Base-by-base conservation (phyloP, 495 filamentous ascomycete genomes). In the Melanomma pulvis-pyrius region DNA sequence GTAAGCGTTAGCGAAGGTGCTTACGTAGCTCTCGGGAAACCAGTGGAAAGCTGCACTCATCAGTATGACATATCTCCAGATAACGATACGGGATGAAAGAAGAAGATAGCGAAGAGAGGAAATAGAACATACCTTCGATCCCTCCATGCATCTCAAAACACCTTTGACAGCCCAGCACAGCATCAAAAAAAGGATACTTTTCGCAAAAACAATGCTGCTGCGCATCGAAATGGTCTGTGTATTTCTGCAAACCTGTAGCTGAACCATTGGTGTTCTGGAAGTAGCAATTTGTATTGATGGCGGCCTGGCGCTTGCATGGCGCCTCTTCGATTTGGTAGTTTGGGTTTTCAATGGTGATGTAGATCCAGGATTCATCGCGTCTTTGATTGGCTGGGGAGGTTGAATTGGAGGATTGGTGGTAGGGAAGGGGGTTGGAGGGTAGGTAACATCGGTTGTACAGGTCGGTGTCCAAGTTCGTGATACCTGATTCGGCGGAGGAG, bases 61-160 rank as follows among this genome's bases (percentile, higher is more conserved):
- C 9, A 26, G 9, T 41, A 41, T 9, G 9, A 41, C 36, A 41
- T 41, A n/a, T 9, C n/a, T 41, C 9, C 36, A n/a, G n/a, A 41
- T 41, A 41, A n/a, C 36, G 36, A n/a, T n/a, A n/a, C n/a, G n/a
- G n/a, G 24, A 26, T 51, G 19, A 29, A 19, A 51, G 46, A 49
- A 49, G 7, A 51, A 26, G 2, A 19, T 12, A 7, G 15, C 8
- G 17, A 8, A n/a, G 6, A 24, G 12, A n/a, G 6, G 48, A 29
- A 51, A 25, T 25, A 25, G 26, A 25, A 51, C 48, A 29, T 12
- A 51, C 48, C 48, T 51, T 51, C 48, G 22, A 51, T 51, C 8
- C 48, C 48, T 3, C 48, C 48, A 51, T 51, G 48, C 48, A 51
- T 51, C 48, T 51, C 48, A 51, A 51, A 51, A 19, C 48, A 51